Evolutionary conservation across 495 filamentous ascomycete species (phyloP), one percentile per base, ranked within the genome.

Genomic region (Endocarpon pusillum): DNA sequence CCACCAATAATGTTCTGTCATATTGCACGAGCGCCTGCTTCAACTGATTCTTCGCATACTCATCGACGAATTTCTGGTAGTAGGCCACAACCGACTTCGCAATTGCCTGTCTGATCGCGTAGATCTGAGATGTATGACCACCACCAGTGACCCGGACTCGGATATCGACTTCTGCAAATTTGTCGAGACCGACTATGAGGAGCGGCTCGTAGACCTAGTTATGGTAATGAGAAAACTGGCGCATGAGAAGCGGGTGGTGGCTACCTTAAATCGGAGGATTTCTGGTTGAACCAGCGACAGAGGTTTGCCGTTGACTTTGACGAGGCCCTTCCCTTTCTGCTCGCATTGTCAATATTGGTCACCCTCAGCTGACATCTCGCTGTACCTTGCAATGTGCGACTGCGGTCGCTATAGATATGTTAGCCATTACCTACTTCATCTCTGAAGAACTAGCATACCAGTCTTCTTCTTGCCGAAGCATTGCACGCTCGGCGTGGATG

Each of bases 41-140:
- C 48, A 97, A 71, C 64, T 78, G 69, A 75, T 94, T 97, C 81
- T 97, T 97, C 67, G 79, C 78, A 75, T 96, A 83, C 78, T 97
- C 89, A 56, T 97, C 89, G 61, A 97, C 82, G 67, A 76, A 97
- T 70, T 97, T 97, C 74, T 94, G 89, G 79, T 94, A 96, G 79
- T 96, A 97, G 61, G 89, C 86, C 53, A 97, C 81, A 46, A 92
- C 82, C 51, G 78, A 81, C 72, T 97, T 97, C 64, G 86, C 75
- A 61, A 97, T 96, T 44, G 91, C 87, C 71, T 97, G 89, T 49
- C 89, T 85, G 67, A 93, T 83, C 49, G 89, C 89, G 67, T 96
- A 97, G 64, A 97, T 73, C 62, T 96, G 89, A 16, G 89, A 96
- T 41, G 81, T 80, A 72, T 96, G 91, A 67, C 89, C 89, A 76